Evolutionary conservation across 2,329 filamentous ascomycete species (phyloP).

Genomic region (Aspergillus quadricinctus): DNA sequence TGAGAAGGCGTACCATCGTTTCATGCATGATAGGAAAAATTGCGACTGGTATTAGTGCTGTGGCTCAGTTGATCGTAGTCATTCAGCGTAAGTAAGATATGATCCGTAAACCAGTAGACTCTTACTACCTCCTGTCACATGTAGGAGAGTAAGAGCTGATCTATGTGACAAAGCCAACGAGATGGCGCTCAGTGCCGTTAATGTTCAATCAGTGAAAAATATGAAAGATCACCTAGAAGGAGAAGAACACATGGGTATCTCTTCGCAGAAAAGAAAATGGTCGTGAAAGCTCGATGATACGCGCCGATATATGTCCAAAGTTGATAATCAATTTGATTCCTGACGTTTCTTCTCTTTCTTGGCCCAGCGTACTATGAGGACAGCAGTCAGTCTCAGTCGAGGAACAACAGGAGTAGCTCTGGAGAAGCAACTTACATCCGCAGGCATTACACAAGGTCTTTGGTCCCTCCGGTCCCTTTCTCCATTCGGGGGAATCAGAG

Average conservation of each 20-base stretch:
- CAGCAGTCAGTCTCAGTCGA: neutral
- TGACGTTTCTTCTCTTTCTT: slow-evolving; percentile 72
- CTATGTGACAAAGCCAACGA: neutral
- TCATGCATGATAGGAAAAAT: neutral
- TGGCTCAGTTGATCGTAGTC: neutral
- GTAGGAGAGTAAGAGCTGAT: neutral
- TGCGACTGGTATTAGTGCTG: neutral
- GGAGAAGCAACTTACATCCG: slow-evolving; percentile 56
- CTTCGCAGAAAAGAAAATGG: slow-evolving; percentile 6
- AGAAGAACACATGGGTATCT: slow-evolving; percentile 12
- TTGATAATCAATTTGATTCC: slow-evolving; percentile 16
- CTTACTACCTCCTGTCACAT: neutral
- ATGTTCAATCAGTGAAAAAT: neutral
- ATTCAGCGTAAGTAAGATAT: too few relatives aligned
- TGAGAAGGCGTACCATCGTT: neutral
- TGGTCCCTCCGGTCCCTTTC: slow-evolving; percentile 85
- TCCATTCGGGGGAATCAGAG: slow-evolving; percentile 90
- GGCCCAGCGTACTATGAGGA: slow-evolving; percentile 50
- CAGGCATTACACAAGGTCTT: slow-evolving; percentile 97
- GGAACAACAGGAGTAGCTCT: neutral
- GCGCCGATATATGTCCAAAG: neutral
- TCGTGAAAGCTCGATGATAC: neutral
- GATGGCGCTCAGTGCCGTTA: neutral
- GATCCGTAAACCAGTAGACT: neutral
- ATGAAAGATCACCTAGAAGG: neutral